A percentile compares a stretch with the other conserved stretches of the same genome.
phyloP scores from a whole-genome alignment of 352 stramenopile genomes.

The Phytophthora sansomeana region DNA sequence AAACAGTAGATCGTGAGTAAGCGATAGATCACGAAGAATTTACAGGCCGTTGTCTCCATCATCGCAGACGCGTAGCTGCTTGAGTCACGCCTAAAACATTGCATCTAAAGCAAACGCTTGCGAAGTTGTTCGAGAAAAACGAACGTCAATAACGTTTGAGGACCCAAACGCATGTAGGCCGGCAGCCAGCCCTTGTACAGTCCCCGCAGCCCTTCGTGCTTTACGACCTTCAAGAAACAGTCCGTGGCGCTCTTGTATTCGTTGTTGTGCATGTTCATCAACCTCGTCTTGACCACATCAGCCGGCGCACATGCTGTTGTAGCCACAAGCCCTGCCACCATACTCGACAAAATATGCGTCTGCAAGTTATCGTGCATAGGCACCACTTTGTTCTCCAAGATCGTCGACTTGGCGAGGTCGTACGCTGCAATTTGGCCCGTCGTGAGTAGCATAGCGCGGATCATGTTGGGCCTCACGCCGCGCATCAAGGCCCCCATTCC shows the following conservation, averaged over 20 bases:
- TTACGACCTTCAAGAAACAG: conserved; percentile 84
- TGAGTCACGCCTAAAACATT: not conserved
- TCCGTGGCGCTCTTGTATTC: conserved; percentile 85
- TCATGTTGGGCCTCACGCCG: conserved; percentile 84
- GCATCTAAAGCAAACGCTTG: conserved; percentile 62
- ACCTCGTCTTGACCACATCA: conserved; percentile 83
- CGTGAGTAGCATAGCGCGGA: conserved; percentile 85
- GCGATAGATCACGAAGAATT: not conserved
- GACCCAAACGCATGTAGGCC: conserved; percentile 84
- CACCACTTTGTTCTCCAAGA: conserved; percentile 59
- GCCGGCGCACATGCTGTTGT: conserved; percentile 82
- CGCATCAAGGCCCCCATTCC: conserved; percentile 68
- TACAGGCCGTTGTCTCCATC: not conserved
- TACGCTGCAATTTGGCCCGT: conserved; percentile 88
- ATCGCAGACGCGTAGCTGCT: not conserved
- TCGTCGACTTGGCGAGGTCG: conserved; percentile 69
- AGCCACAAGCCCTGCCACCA: conserved; percentile 80
- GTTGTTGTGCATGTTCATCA: conserved; percentile 87
- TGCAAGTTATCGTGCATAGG: conserved; percentile 68
- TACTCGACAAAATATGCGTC: conserved; percentile 78
- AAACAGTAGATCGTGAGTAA: not conserved
- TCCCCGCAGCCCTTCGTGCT: conserved; percentile 75
- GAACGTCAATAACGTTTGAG: conserved; percentile 87
- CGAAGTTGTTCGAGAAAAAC: conserved; percentile 87
- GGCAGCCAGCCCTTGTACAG: conserved; percentile 89